Evolutionary conservation across 208 protist species (phyloP).

Genomic region (Leptomonas pyrrhocoris): DNA sequence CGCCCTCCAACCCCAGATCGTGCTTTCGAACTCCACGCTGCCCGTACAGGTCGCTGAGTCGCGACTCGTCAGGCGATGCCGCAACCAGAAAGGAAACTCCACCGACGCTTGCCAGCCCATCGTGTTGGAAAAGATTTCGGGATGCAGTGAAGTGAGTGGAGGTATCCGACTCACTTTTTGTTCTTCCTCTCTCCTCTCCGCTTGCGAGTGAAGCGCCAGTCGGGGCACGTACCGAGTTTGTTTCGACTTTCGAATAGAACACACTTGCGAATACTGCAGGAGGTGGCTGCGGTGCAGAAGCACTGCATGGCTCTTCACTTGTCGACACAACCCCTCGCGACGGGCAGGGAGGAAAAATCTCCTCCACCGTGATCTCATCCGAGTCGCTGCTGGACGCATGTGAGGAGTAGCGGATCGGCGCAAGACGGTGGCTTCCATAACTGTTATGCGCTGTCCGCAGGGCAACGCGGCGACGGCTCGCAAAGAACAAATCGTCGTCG

Average conservation of each 20-base stretch:
- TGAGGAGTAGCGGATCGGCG: not conserved
- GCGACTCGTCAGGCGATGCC: not conserved
- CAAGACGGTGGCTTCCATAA: not conserved
- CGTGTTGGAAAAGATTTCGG: no score
- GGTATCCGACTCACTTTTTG: no score
- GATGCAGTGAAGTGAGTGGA: not conserved
- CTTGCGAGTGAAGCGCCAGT: not conserved
- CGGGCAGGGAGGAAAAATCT: not conserved
- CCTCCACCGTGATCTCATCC: conserved; percentile 6
- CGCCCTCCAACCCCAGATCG: no score
- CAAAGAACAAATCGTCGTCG: not conserved
- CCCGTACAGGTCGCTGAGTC: not conserved
- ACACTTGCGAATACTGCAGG: not conserved
- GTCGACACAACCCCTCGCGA: not conserved
- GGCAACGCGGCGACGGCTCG: not conserved
- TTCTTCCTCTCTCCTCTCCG: no score
- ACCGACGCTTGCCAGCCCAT: not conserved
- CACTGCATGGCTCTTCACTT: not conserved
- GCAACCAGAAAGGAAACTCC: not conserved
- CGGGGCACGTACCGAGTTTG: no score
- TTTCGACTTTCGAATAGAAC: no score
- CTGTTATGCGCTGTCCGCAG: not conserved
- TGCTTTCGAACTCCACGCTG: not conserved
- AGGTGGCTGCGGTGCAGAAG: not conserved
- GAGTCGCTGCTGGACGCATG: conserved; percentile 3